Evolutionary conservation across 345 rosid species (phyloP), one percentile per base, ranked within the genome.

Genomic region (Gossypioides kirkii): DNA sequence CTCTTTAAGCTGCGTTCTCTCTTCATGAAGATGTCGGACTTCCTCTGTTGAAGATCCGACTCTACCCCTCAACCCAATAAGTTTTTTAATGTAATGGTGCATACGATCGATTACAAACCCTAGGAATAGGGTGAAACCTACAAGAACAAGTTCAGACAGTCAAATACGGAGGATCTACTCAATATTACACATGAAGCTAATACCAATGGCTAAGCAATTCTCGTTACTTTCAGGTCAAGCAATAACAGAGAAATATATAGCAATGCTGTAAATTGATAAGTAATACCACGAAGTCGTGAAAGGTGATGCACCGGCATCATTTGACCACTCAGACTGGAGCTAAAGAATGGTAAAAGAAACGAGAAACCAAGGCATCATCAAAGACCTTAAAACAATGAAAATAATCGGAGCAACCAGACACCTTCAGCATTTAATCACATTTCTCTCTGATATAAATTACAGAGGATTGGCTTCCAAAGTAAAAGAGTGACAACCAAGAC

Each of bases 101-200:
- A 84, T 78, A 0, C 97, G 88, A 63, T 94, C 97, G 42, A 94
- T 86, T 61, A 94, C 71, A 77, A 94, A 94, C 49, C 98, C 98
- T 1, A 94, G 94, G 71, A 91, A 94, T 16, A 91, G 81, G 10
- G 93, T 87, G 41, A 91, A 92, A 61, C 97, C 98, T 93, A 86
- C 86, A 88, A 77, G 43, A 79, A 68, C 71, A 71, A 61, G 71
- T 72, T 68, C 62, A 62, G 47, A 53, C 52, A 42, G 60, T 78
- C 72, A 74, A 52, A 74, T 14, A 53, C 20, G 22, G 3, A 32
- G 41, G 2, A 56, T 2, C 25, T 61, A 22, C 68, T 65, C 8
- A n/a, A 77, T 14, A 45, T n/a, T 32, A 80, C 11, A 9, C 9
- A 50, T 3, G 38, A 64, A 49, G 49, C 47, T 38, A n/a, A 17